Evolutionary conservation across 2,329 filamentous ascomycete genomes (phyloP).

Genomic region (Penicillium decumbens): DNA sequence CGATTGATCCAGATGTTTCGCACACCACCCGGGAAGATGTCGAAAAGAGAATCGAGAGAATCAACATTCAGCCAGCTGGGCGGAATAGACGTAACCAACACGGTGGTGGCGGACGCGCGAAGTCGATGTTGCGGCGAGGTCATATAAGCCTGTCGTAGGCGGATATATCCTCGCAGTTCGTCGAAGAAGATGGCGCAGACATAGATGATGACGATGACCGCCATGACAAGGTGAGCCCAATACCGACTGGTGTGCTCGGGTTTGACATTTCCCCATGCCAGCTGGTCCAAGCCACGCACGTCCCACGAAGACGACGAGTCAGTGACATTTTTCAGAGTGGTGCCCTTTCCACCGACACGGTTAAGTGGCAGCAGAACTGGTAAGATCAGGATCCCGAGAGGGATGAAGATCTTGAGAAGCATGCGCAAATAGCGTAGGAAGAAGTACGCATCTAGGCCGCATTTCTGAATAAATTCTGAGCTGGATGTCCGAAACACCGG

Average conservation of each 20-base stretch:
- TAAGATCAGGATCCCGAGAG: slow-evolving; percentile 70
- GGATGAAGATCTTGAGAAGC: slow-evolving; percentile 86
- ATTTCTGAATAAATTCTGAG: slow-evolving; percentile 90
- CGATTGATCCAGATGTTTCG: slow-evolving; percentile 96
- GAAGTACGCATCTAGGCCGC: slow-evolving; percentile 93
- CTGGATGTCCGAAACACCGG: slow-evolving; percentile 63
- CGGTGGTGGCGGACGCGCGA: slow-evolving; percentile 88
- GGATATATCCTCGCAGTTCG: slow-evolving; percentile 82
- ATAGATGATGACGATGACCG: slow-evolving; percentile 72
- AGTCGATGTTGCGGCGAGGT: slow-evolving; percentile 93
- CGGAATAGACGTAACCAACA: slow-evolving; percentile 86
- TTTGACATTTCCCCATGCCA: slow-evolving; percentile 84
- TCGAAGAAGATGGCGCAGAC: slow-evolving; percentile 82
- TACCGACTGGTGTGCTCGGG: slow-evolving; percentile 63
- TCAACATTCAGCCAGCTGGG: slow-evolving; percentile 83
- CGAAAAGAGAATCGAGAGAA: slow-evolving; percentile 76
- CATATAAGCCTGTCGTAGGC: slow-evolving; percentile 87
- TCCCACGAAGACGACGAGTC: slow-evolving; percentile 40
- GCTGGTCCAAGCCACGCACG: slow-evolving; percentile 68
- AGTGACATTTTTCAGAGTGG: slow-evolving; percentile 44
- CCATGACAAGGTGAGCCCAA: slow-evolving; percentile 79
- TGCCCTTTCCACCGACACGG: slow-evolving; percentile 63
- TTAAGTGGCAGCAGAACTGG: slow-evolving; percentile 87
- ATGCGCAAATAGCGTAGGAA: slow-evolving; percentile 86
- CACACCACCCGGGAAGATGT: slow-evolving; percentile 93